Conservation (phyloP, 148 eudicot species). For the Rhododendron ferrugineum region DNA sequence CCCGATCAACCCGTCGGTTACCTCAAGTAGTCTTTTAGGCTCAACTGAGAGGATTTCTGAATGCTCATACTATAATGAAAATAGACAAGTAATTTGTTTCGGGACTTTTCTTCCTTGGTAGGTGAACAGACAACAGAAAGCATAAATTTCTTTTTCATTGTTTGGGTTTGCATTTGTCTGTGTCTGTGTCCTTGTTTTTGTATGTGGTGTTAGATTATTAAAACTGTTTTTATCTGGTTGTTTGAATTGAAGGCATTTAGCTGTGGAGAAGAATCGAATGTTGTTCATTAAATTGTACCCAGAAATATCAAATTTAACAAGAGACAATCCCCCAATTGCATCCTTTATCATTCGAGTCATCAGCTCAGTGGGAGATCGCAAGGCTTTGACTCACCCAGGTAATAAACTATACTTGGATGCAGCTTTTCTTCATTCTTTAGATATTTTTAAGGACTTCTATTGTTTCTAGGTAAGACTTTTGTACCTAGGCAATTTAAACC, state of each 20-base stretch:
- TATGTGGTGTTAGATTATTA: not conserved
- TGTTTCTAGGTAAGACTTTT: not conserved
- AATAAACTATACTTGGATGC: not conserved
- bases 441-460: not conserved
- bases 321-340: constrained; percentile 78
- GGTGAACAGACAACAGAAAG: not conserved
- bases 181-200: not conserved
- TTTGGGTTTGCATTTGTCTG: not conserved
- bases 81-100: not conserved
- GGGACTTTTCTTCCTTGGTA: not conserved
- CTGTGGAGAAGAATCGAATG: constrained; percentile 66
- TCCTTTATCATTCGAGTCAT: constrained; percentile 65
- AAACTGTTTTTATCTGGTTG: not conserved
- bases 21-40: not conserved
- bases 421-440: not conserved
- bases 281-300: constrained; percentile 69
- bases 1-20: not conserved
- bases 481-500: not conserved
- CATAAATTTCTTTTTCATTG: not conserved
- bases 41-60: not conserved
- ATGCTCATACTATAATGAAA: not conserved
- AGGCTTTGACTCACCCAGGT: constrained; percentile 81
- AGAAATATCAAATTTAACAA: constrained; percentile 52
- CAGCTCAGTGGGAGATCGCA: constrained; percentile 53
- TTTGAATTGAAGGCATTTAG: constrained; percentile 60